These are phyloP conservation scores for Gamsiella multidivaricata DNA, from an alignment of 192 early-diverging fungal genomes.

Conservation along the genomic window DNA sequence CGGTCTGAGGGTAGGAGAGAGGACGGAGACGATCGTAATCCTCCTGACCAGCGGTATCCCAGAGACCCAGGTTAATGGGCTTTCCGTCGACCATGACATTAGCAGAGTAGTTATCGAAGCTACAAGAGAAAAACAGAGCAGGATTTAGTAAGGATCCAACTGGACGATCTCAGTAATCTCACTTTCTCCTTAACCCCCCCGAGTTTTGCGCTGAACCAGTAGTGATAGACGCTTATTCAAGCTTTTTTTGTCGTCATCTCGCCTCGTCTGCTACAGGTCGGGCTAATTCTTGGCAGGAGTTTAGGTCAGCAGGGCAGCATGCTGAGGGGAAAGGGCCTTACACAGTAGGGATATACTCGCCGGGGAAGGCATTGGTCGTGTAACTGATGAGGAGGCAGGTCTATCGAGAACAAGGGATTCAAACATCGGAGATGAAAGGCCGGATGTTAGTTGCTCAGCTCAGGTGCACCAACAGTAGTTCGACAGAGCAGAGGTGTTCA, in stretches of 20 bases:
- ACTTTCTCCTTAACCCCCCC: no score
- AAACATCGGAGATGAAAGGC: neutral
- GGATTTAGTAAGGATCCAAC: neutral
- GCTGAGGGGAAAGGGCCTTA: no score
- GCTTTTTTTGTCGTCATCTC: no score
- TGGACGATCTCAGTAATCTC: neutral
- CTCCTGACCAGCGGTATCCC: constrained; percentile 99
- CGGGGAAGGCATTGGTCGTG: constrained; percentile 99
- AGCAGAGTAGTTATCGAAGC: constrained; percentile 98
- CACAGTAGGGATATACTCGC: constrained; percentile 99
- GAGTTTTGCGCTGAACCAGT: no score
- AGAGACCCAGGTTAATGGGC: constrained; percentile 97
- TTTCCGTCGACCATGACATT: constrained; percentile 99
- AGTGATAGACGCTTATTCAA: no score
- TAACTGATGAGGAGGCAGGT: constrained; percentile 98
- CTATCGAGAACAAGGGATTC: constrained; percentile 86
- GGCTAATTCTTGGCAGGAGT: no score
- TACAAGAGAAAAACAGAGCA: constrained; percentile 31
- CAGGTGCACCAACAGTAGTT: no score
- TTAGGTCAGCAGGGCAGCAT: no score
- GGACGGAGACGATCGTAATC: constrained; percentile 98
- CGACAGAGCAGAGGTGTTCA: no score
- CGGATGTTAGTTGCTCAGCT: neutral
- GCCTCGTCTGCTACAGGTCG: no score
- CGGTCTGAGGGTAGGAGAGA: constrained; percentile 97